phyloP scores from a whole-genome alignment of 495 filamentous ascomycete species.

The Hapsidospora chrysogenum region DNA sequence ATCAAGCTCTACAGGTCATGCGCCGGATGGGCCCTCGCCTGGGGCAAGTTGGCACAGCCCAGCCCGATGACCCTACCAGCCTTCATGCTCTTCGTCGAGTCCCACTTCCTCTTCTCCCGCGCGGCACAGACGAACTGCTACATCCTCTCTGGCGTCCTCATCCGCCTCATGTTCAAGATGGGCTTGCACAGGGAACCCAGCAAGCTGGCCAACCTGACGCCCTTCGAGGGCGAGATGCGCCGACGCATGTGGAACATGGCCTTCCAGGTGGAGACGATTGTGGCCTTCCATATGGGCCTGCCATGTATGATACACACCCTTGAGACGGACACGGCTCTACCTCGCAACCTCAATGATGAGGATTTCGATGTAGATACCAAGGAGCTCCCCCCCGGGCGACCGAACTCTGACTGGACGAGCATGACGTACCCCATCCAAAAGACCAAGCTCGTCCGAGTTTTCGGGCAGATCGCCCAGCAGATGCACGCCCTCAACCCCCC shows the following conservation, averaged over 20 bases:
- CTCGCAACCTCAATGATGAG: constrained; percentile 29
- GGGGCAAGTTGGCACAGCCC: constrained; percentile 29
- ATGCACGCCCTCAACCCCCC: constrained; percentile 20
- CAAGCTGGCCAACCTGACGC: constrained; percentile 28
- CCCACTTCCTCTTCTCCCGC: constrained; percentile 25
- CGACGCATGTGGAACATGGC: constrained; percentile 36
- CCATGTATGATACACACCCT: constrained; percentile 31
- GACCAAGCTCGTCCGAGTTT: constrained; percentile 16
- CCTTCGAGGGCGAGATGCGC: constrained; percentile 38
- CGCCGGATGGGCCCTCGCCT: constrained; percentile 21
- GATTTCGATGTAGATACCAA: constrained; percentile 28
- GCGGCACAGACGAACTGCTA: constrained; percentile 29
- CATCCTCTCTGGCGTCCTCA: constrained; percentile 25
- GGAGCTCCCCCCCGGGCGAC: constrained; percentile 24
- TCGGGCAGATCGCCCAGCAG: constrained; percentile 20
- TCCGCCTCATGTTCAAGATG: constrained; percentile 36
- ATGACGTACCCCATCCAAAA: constrained; percentile 34
- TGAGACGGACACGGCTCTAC: constrained; percentile 28
- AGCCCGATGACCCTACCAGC: constrained; percentile 28
- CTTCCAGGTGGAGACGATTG: constrained; percentile 29
- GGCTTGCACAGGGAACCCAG: constrained; percentile 39
- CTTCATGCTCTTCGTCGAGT: constrained; percentile 27
- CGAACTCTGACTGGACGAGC: constrained; percentile 25
- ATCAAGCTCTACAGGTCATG: constrained; percentile 19
- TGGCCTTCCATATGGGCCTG: constrained; percentile 35